Base-by-base conservation (phyloP, 352 stramenopile genomes). In the Phytophthora tentaculata region DNA sequence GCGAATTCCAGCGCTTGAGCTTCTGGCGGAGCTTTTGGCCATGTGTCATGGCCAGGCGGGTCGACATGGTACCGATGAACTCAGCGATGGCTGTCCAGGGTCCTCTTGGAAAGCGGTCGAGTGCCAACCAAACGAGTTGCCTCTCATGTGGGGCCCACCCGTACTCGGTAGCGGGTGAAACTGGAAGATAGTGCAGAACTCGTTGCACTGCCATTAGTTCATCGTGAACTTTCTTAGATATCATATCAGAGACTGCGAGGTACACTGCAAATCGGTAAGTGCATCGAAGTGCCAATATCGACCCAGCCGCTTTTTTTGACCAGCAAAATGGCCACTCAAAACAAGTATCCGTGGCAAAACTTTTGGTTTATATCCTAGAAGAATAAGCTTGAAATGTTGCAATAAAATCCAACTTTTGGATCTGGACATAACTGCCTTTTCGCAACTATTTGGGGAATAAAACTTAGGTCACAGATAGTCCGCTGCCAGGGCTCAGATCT, bases 11-110 rank as follows among this genome's bases (percentile, higher is more conserved):
- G 45, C 74, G 74, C 48, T 74, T 76, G 64, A 86, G 67, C 44
- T 84, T 86, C 41, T 84, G 73, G 0, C 76, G 69, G 26, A 84
- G 71, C 16, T 86, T 86, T 48, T 86, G 76, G 5, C 66, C 76
- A 22, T 84, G 75, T 0, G 78, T 86, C 70, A 84, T 83, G 4
- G 73, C 76, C 47, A 83, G 78, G 19, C 76, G 75, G n/a, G 76
- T 83, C 9, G 77, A 76, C 43, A 79, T 79, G 32, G 78, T 76
- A 41, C 76, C 73, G 20, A 86, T 83, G 37, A 57, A 80, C 16
- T 79, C 74, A n/a, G 77, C 77, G 20, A 86, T 80, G 14, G 43
- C 49, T 29, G 75, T 79, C 77, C 77, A 86, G 16, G 77, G 77
- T 1, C 77, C 77, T 47, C 79, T 70, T 20, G 75, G 75, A 37